These are phyloP conservation scores for Phytopythium delawarense DNA, from an alignment of 352 stramenopile species.

Conservation along the genomic window DNA sequence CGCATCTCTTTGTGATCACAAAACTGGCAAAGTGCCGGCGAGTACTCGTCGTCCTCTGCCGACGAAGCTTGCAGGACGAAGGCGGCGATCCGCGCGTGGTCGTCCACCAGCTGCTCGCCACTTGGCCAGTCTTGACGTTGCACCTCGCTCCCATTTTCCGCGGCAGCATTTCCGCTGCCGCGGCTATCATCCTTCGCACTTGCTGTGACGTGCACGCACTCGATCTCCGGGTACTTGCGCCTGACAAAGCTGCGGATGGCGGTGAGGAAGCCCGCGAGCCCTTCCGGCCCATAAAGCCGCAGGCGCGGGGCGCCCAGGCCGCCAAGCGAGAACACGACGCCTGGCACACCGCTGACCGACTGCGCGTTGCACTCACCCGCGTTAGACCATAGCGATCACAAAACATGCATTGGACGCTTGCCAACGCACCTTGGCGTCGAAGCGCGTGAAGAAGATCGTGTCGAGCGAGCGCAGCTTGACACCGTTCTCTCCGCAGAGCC, in stretches of 20 bases:
- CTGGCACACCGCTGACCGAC: constrained; percentile 65
- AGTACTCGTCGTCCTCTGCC: not conserved
- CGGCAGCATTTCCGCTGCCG: not conserved
- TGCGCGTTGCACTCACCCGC: constrained; percentile 10
- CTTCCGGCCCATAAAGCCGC: constrained; percentile 40
- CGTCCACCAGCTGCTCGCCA: not conserved
- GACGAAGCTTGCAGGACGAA: not conserved
- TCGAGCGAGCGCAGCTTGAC: constrained; percentile 69
- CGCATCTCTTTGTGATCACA: not conserved
- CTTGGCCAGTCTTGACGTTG: not conserved
- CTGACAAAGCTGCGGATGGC: constrained; percentile 67
- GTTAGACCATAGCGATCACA: not conserved
- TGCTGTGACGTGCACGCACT: constrained; percentile 36
- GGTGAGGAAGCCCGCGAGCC: constrained; percentile 29
- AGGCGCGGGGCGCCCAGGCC: constrained; percentile 41
- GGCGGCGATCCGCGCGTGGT: not conserved
- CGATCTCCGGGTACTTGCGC: constrained; percentile 55
- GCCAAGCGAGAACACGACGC: constrained; percentile 60
- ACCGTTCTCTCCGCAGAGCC: constrained; percentile 61
- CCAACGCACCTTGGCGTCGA: constrained; percentile 40
- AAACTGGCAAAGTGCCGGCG: not conserved
- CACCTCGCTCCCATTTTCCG: not conserved
- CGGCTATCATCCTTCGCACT: no score
- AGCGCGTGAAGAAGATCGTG: constrained; percentile 64
- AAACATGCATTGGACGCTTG: not conserved